phyloP scores from a whole-genome alignment of 2,329 filamentous ascomycete genomes.

The Dothideomycetidae sp. region DNA sequence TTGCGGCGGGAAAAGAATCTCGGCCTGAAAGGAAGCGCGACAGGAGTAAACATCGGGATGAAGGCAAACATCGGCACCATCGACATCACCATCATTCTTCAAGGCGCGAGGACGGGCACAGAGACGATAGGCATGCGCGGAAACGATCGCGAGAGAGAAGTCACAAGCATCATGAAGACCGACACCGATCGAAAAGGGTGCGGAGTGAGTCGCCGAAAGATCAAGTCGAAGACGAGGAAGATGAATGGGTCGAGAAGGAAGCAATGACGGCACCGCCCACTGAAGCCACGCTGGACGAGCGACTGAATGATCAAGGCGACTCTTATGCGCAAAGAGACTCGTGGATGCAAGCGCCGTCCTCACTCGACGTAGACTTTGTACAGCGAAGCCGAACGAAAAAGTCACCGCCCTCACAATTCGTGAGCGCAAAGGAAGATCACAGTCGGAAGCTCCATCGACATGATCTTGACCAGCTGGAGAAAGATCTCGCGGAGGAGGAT shows the following conservation, averaged over 20 bases:
- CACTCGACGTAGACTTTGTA: constrained; percentile 71
- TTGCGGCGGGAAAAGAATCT: constrained; percentile 50
- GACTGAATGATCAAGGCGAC: constrained; percentile 24
- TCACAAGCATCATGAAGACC: constrained; percentile 27
- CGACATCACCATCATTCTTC: constrained; percentile 27
- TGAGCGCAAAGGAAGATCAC: constrained; percentile 43
- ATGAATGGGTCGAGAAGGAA: constrained; percentile 32
- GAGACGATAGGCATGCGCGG: constrained; percentile 36
- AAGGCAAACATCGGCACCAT: constrained; percentile 30
- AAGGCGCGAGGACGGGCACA: constrained; percentile 21
- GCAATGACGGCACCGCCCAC: constrained; percentile 26
- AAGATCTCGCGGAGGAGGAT: constrained; percentile 45
- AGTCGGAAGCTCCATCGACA: constrained; percentile 61
- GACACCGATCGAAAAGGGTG: constrained; percentile 18
- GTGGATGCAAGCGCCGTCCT: constrained; percentile 87
- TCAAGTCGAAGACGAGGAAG: constrained; percentile 32
- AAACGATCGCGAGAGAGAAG: constrained; percentile 49
- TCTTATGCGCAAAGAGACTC: constrained; percentile 53
- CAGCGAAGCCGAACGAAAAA: constrained; percentile 43
- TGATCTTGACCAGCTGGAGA: constrained; percentile 64
- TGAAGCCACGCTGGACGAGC: constrained; percentile 31
- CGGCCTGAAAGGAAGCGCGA: constrained; percentile 37
- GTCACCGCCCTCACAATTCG: constrained; percentile 29
- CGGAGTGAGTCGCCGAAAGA: constrained; percentile 24
- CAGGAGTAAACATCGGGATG: constrained; percentile 22